Conservation (phyloP, 2,329 filamentous ascomycete species). For the Exophiala sideris region DNA sequence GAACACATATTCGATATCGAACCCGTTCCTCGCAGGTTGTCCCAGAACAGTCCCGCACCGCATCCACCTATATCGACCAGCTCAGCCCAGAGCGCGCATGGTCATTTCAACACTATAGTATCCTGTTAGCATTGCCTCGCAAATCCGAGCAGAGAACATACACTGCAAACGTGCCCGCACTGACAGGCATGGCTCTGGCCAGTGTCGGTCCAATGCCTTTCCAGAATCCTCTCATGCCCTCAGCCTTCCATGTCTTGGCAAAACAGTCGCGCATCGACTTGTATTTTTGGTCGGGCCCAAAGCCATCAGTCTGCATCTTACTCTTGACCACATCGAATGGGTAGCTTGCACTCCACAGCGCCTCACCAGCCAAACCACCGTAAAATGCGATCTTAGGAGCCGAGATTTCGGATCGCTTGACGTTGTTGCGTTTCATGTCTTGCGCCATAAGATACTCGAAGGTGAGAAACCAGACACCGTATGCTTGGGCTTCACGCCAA, state of each 20-base stretch:
- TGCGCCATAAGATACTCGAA: conserved; percentile 97
- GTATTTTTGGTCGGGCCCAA: conserved; percentile 69
- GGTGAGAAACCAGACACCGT: conserved; percentile 89
- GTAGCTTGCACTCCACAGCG: conserved; percentile 88
- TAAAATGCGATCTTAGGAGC: conserved; percentile 86
- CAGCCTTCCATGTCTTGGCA: conserved; percentile 70
- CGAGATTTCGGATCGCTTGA: conserved; percentile 73
- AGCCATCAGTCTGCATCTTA: conserved; percentile 98
- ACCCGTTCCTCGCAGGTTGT: too few species aligned
- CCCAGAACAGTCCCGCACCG: too few species aligned
- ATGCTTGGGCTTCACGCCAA: conserved; percentile 85
- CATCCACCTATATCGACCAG: too few species aligned
- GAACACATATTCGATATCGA: too few species aligned
- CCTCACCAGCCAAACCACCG: conserved; percentile 89
- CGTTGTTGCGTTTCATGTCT: conserved; percentile 73
- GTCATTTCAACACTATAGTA: conserved; percentile 42
- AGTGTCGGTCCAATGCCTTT: conserved; percentile 88
- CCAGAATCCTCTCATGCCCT: conserved; percentile 86
- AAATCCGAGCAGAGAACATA: conserved; percentile 29
- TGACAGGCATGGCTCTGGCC: conserved; percentile 93
- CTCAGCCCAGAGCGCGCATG: conserved; percentile 46
- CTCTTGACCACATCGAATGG: conserved; percentile 98
- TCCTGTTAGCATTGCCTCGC: conserved; percentile 9
- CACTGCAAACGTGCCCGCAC: conserved; percentile 94
- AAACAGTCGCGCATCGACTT: conserved; percentile 86